Percentiles rank a stretch among this genome's conserved stretches.
Evolutionary conservation across 148 eudicot genomes (phyloP).

Genomic region (Chenopodium suecicum): DNA sequence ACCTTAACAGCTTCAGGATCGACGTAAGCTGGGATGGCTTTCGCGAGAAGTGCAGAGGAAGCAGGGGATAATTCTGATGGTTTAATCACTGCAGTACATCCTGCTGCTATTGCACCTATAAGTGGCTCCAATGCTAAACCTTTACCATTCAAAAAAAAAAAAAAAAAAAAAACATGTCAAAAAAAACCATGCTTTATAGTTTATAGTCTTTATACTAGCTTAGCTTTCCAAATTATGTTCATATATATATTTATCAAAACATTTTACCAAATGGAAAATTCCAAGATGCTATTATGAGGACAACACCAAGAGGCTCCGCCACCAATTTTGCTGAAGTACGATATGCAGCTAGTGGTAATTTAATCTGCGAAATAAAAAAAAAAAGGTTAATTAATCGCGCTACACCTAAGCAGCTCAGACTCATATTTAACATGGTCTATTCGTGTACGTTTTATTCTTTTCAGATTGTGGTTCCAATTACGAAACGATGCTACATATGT

Average conservation of each 20-base stretch:
- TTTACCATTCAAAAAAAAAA: conserved; percentile 18
- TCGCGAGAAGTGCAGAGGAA: conserved; percentile 50
- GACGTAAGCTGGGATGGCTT: conserved; percentile 45
- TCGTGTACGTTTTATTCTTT: no score
- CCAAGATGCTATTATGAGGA: conserved; percentile 81
- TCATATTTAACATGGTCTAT: no score
- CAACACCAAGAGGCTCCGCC: conserved; percentile 86
- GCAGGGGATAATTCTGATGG: conserved; percentile 86
- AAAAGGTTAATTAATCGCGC: neutral
- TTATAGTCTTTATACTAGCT: no score
- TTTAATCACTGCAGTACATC: conserved; percentile 69
- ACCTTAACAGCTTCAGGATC: conserved; percentile 60
- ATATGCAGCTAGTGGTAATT: conserved; percentile 63
- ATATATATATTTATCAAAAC: neutral
- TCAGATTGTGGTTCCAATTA: no score
- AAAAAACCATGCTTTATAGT: neutral
- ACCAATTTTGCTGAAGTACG: conserved; percentile 58
- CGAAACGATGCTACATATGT: no score
- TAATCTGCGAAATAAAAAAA: conserved; percentile 37
- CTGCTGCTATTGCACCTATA: conserved; percentile 89
- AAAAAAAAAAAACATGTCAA: neutral
- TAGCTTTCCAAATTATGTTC: neutral
- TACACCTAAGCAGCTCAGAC: neutral
- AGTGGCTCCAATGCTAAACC: conserved; percentile 73
- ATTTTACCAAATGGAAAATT: conserved; percentile 49